Conservation (phyloP, 1,139 yeast genomes). For the Debaryomyces sp. region DNA sequence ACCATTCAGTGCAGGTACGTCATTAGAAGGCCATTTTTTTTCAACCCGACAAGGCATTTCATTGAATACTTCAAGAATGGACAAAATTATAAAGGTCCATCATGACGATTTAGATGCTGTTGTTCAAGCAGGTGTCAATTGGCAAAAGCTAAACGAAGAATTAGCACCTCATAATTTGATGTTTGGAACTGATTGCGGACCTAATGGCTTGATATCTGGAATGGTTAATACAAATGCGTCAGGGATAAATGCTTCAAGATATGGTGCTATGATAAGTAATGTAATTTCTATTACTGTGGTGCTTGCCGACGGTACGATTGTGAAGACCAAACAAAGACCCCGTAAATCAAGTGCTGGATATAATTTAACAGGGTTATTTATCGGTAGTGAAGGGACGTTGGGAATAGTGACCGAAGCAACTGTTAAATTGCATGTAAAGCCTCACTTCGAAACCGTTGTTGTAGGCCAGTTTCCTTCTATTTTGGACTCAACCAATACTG, state of each 20-base stretch:
- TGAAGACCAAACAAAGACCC: conserved; percentile 47
- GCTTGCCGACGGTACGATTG: conserved; percentile 46
- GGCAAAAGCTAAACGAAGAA: conserved; percentile 40
- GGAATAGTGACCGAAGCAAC: conserved; percentile 51
- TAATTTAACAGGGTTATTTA: conserved; percentile 44
- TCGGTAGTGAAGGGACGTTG: conserved; percentile 51
- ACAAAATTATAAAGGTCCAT: conserved; percentile 34
- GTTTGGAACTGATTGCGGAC: conserved; percentile 52
- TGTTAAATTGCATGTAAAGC: conserved; percentile 42
- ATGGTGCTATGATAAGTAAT: conserved; percentile 50
- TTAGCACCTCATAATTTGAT: conserved; percentile 31
- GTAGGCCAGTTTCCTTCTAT: conserved; percentile 49
- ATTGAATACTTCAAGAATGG: conserved; percentile 46
- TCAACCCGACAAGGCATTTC: conserved; percentile 43
- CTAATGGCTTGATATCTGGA: conserved; percentile 46
- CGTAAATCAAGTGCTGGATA: conserved; percentile 49
- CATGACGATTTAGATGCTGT: conserved; percentile 46
- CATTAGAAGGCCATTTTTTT: conserved; percentile 49
- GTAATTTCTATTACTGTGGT: conserved; percentile 47
- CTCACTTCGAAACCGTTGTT: conserved; percentile 43
- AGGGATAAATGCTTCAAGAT: conserved; percentile 46
- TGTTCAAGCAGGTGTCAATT: conserved; percentile 48
- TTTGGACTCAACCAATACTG: conserved; percentile 42
- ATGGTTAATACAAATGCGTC: conserved; percentile 50
- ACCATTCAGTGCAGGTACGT: conserved; percentile 64